Conservation (phyloP, 495 filamentous ascomycete species). For the Aspergillus saccharolyticus region DNA sequence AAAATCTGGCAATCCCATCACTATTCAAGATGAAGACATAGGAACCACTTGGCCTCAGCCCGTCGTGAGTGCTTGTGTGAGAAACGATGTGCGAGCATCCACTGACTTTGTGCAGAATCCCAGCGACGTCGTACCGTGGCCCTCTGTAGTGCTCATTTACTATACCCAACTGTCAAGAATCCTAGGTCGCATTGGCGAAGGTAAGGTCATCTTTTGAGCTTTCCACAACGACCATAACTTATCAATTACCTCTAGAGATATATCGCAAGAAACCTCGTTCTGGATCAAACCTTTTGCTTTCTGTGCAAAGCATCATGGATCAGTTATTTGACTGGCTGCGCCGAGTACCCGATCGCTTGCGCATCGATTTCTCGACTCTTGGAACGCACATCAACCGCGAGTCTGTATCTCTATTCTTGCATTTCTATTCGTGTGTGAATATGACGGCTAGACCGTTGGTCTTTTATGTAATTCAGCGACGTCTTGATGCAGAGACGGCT, state of each 20-base stretch:
- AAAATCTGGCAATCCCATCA: constrained; percentile 47
- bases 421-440: constrained; percentile 50
- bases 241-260: constrained; percentile 28
- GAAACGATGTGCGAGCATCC: constrained; percentile 2
- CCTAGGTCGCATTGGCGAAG: constrained; percentile 39
- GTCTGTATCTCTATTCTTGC: constrained; percentile 42
- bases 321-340: constrained; percentile 40
- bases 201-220: constrained; percentile 6
- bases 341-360: constrained; percentile 36
- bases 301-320: constrained; percentile 42
- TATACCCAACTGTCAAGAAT: constrained; percentile 45
- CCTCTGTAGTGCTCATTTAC: constrained; percentile 41
- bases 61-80: constrained; percentile 13
- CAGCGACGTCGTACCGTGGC: constrained; percentile 32
- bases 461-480: constrained; percentile 45
- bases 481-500: constrained; percentile 27
- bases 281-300: constrained; percentile 38
- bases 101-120: constrained; percentile 21
- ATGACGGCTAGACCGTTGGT: constrained; percentile 47
- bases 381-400: constrained; percentile 35
- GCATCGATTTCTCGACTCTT: constrained; percentile 39
- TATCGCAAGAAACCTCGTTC: constrained; percentile 43
- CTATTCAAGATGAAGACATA: constrained; percentile 48
- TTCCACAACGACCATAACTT: background rate
- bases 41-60: constrained; percentile 36